Percentiles rank a stretch among this genome's conserved stretches.
Evolutionary conservation across 176 grass and related monocot genomes (phyloP).

Genomic region (Canna indica): DNA sequence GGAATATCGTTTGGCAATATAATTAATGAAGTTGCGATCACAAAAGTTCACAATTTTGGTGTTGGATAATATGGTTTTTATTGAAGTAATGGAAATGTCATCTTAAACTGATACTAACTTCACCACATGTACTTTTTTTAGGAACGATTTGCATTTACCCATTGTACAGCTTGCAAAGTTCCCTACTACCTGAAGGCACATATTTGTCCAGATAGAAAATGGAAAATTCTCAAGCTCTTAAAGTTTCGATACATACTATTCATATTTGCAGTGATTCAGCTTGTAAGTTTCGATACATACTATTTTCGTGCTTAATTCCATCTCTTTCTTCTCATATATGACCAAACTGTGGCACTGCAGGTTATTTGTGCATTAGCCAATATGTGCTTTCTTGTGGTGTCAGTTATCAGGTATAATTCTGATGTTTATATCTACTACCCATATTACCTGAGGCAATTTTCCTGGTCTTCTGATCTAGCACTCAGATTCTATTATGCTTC

Average conservation of each 20-base stretch:
- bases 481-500: background rate
- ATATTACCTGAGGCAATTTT: background rate
- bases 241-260: constrained; percentile 90
- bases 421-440: background rate
- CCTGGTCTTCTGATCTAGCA: background rate
- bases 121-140: constrained; percentile 27
- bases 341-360: constrained; percentile 20
- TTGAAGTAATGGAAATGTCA: no score
- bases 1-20: no score
- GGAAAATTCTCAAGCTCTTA: constrained; percentile 75
- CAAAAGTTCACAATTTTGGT: no score
- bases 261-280: constrained; percentile 74
- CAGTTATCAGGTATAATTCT: background rate
- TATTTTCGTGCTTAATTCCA: no score
- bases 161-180: constrained; percentile 96
- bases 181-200: constrained; percentile 92
- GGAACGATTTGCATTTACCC: constrained; percentile 96
- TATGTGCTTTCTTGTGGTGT: constrained; percentile 34
- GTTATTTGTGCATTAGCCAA: constrained; percentile 60
- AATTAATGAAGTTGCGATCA: no score
- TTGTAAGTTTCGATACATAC: no score
- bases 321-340: background rate
- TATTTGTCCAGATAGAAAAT: constrained; percentile 86
- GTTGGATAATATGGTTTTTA: no score
- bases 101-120: background rate